phyloP scores from a whole-genome alignment of 257 asterid genomes.

The Solanum habrochaites region DNA sequence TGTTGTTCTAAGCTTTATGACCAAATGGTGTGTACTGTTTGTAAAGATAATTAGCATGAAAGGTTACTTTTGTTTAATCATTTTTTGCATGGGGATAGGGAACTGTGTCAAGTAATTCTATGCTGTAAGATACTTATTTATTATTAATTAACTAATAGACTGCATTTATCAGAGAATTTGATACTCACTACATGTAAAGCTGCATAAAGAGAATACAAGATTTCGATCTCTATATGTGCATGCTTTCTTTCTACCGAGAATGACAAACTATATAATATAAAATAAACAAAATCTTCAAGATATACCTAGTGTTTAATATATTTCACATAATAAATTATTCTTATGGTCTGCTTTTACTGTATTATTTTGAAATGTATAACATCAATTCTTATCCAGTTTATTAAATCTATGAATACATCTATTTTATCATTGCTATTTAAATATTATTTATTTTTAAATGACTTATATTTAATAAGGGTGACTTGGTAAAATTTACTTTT shows the following conservation, averaged over 20 bases:
- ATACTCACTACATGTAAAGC: neutral
- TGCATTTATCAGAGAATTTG: neutral
- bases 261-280: neutral
- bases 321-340: neutral
- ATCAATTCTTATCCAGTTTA: too few species aligned
- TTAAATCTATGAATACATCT: too few species aligned
- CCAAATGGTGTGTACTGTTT: neutral
- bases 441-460: neutral
- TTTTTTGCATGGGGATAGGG: neutral
- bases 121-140: neutral
- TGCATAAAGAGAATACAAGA: neutral
- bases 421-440: too few species aligned
- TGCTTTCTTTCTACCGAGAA: neutral
- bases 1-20: neutral
- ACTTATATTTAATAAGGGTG: neutral
- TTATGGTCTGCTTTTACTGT: fast-evolving
- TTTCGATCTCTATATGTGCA: neutral
- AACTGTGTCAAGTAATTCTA: neutral
- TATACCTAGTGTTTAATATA: neutral
- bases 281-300: neutral
- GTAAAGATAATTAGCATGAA: neutral
- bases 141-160: neutral
- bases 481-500: neutral
- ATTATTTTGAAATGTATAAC: neutral
- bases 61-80: neutral